Evolutionary conservation across 164 flowering plant genomes (phyloP), one percentile per base, ranked within the genome.

Genomic region (Saururus chinensis): DNA sequence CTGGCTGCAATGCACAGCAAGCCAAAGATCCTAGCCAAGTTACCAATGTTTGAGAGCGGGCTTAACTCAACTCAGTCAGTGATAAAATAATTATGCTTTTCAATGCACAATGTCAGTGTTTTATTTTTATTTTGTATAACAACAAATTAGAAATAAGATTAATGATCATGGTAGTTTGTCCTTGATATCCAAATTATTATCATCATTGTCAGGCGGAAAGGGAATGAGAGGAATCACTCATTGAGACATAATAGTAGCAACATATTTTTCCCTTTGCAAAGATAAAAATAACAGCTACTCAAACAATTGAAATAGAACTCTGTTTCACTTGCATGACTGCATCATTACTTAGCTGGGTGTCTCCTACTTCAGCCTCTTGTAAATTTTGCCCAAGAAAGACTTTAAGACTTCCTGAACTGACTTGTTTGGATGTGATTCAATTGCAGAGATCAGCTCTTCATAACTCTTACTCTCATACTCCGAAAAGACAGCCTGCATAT

Each of bases 371-470:
- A 81, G 86, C 77, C 98, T 80, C 86, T 82, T 86, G 86, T 88
- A 86, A 51, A 91, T 91, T 76, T 91, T 91, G 9, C 71, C 88
- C 80, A 88, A 74, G 81, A 92, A 92, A 22, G 92, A 87, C 70
- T 79, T 87, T 73, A 92, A 67, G 63, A 92, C 90, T 57, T 83
- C 87, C 75, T 85, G 96, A 63, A 92, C 89, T 21, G 85, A 72
- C 60, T 80, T 80, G 81, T 84, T 92, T n/a, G 92, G 90, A 60
- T 82, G 95, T 68, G 86, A 80, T 72, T 85, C 89, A 60, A 92
- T 92, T 37, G 83, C 74, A n/a, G 69, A 61, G 24, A 68, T 68
- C 53, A 91, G 66, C 67, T 73, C 78, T 70, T 84, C 75, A 41
- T 84, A 84, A 59, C 84, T 88, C 63, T 69, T 66, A 71, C 73